A percentile compares a stretch with the other conserved stretches of the same genome.
These are phyloP conservation scores for Dictyophora rubrovolvata DNA, from an alignment of 768 basidiomycete species.

Conservation along the genomic window DNA sequence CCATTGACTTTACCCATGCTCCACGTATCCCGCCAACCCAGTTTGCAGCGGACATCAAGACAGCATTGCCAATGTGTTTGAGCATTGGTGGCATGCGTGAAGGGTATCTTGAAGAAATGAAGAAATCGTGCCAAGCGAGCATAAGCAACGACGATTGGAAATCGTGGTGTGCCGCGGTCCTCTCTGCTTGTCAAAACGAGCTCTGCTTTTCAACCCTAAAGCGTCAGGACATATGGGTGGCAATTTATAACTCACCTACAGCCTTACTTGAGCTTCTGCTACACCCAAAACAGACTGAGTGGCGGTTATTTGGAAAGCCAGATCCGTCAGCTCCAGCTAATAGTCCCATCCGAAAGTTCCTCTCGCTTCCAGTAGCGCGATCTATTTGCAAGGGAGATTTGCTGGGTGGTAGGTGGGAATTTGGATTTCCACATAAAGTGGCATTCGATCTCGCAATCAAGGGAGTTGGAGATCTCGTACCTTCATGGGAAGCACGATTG, in stretches of 20 bases:
- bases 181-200: conserved; percentile 47
- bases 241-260: conserved; percentile 58
- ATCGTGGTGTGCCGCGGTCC: conserved; percentile 58
- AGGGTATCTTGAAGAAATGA: conserved; percentile 42
- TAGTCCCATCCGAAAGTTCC: conserved; percentile 62
- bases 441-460: conserved; percentile 51
- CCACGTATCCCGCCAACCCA: conserved; percentile 60
- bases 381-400: conserved; percentile 46
- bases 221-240: conserved; percentile 84
- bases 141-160: conserved; percentile 54
- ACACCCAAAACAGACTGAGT: conserved; percentile 66
- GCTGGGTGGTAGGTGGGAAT: conserved; percentile 62
- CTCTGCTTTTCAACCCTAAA: conserved; percentile 79
- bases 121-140: conserved; percentile 25
- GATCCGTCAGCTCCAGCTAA: conserved; percentile 61
- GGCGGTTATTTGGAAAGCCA: conserved; percentile 74
- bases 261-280: conserved; percentile 70
- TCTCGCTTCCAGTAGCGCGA: conserved; percentile 71
- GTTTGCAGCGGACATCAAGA: conserved; percentile 72
- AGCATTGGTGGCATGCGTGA: conserved; percentile 41
- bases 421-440: conserved; percentile 57
- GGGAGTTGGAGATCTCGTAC: conserved; percentile 58
- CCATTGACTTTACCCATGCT: conserved; percentile 39
- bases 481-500: conserved; percentile 77
- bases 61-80: conserved; percentile 80